phyloP scores from a whole-genome alignment of 352 stramenopile genomes.

The Globisporangium takayamanum region DNA sequence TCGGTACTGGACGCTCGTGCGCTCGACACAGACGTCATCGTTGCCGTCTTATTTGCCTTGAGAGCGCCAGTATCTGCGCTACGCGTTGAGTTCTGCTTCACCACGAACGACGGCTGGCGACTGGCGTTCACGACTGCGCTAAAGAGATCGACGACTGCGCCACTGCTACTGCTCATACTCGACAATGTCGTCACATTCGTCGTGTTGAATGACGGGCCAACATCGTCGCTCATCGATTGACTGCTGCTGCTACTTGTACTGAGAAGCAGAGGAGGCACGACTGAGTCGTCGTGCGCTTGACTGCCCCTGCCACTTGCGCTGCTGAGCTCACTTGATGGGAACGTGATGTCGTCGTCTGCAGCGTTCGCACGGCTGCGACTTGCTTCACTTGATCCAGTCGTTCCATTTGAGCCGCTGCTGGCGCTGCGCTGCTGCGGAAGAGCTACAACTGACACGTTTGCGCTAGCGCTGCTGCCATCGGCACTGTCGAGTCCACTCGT shows the following conservation, averaged over 20 bases:
- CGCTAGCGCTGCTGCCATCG: not conserved
- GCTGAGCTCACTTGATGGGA: too few species aligned
- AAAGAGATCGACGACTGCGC: not conserved
- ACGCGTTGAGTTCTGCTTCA: not conserved
- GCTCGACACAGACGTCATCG: not conserved
- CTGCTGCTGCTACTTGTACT: too few species aligned
- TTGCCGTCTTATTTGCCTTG: not conserved
- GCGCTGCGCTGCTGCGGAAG: not conserved
- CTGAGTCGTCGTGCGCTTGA: too few species aligned
- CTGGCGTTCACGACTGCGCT: not conserved
- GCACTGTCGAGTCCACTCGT: not conserved
- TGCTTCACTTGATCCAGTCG: too few species aligned
- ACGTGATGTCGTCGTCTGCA: too few species aligned
- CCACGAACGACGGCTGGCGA: constrained; percentile 3
- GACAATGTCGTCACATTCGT: not conserved
- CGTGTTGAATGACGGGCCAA: not conserved
- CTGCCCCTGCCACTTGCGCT: too few species aligned
- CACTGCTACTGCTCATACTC: not conserved
- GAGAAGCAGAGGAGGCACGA: too few species aligned
- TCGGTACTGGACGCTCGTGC: not conserved
- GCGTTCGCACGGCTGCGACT: too few species aligned
- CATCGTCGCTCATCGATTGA: too few species aligned
- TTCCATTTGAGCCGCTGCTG: not conserved
- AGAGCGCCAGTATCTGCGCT: not conserved
- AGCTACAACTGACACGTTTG: not conserved